Conservation (phyloP, 805 yeast genomes). For the Lipomyces spencermartinsiae region DNA sequence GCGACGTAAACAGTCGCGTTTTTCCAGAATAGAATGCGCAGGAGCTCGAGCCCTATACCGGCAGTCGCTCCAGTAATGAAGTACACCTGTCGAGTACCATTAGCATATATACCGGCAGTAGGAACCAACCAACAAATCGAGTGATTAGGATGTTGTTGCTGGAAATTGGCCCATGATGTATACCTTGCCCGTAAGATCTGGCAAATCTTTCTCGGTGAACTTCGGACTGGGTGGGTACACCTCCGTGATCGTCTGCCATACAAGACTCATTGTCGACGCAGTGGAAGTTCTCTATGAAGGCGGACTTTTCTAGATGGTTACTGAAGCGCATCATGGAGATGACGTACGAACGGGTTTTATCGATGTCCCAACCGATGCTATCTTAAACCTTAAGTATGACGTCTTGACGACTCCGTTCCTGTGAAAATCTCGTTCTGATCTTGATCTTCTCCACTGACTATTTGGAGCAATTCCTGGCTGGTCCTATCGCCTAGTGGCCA, state of each 20-base stretch:
- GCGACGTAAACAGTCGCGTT: conserved; percentile 35
- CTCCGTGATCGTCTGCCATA: conserved; percentile 33
- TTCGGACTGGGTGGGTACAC: conserved; percentile 34
- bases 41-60: conserved; percentile 36
- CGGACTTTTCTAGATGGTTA: not conserved
- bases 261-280: conserved; percentile 17
- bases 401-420: too few relatives aligned
- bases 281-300: not conserved
- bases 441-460: too few relatives aligned
- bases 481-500: too few relatives aligned
- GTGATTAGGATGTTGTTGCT: not conserved
- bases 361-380: too few relatives aligned
- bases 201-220: conserved; percentile 31
- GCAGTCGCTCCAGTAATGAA: conserved; percentile 38
- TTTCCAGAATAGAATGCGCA: conserved; percentile 32
- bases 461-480: too few relatives aligned
- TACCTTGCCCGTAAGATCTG: conserved; percentile 33
- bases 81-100: conserved; percentile 12
- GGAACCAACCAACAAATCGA: not conserved
- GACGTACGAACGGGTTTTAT: too few relatives aligned
- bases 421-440: too few relatives aligned
- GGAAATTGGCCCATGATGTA: conserved; percentile 17
- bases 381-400: too few relatives aligned
- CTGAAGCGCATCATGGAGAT: not conserved
- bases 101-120: not conserved